phyloP scores from a whole-genome alignment of 805 yeast genomes.

The Monosporozyma yasuniensis region DNA sequence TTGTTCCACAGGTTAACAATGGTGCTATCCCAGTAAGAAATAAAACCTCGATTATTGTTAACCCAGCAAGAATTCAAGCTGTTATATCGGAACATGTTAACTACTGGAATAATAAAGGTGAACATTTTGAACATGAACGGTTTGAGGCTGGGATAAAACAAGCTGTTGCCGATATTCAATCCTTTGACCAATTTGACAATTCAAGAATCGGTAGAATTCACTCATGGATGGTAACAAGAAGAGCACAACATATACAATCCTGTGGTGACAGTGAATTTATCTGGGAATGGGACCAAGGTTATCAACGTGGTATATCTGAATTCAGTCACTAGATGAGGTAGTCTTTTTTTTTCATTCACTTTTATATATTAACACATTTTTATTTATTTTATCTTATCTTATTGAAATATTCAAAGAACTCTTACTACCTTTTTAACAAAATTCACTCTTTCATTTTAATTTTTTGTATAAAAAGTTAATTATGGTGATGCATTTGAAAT shows the following conservation, averaged over 20 bases:
- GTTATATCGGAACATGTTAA: conserved; percentile 38
- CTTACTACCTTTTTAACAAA: too few relatives aligned
- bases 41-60: conserved; percentile 20
- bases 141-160: conserved; percentile 68
- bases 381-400: background rate
- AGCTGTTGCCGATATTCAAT: conserved; percentile 67
- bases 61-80: conserved; percentile 28
- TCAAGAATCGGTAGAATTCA: conserved; percentile 65
- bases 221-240: conserved; percentile 60
- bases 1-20: conserved; percentile 59
- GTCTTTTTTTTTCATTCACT: too few relatives aligned
- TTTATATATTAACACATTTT: too few relatives aligned
- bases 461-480: too few relatives aligned
- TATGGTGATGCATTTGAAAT: too few relatives aligned
- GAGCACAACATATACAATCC: conserved; percentile 46
- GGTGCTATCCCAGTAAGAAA: conserved; percentile 42
- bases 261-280: conserved; percentile 49
- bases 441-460: too few relatives aligned
- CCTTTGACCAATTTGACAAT: conserved; percentile 59
- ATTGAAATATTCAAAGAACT: background rate
- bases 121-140: conserved; percentile 69
- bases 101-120: conserved; percentile 62
- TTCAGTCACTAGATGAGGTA: conserved; percentile 13
- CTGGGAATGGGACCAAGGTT: conserved; percentile 94
- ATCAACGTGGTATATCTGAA: conserved; percentile 45